These are phyloP conservation scores for Cadophora sp. DNA, from an alignment of 2,329 filamentous ascomycete genomes.

Conservation along the genomic window DNA sequence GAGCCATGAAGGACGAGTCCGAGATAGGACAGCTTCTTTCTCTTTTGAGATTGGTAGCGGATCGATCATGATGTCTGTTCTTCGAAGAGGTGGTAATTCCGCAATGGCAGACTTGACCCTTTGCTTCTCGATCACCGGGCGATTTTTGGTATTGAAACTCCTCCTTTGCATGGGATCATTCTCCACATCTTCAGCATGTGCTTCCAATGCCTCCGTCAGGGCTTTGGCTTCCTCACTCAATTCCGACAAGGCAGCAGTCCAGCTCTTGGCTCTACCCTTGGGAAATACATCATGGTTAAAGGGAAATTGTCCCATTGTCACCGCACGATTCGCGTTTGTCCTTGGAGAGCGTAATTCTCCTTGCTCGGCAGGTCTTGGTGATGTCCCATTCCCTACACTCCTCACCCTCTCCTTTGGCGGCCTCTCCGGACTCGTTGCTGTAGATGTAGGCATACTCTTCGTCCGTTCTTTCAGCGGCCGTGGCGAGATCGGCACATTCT, in stretches of 20 bases:
- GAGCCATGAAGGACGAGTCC: slow-evolving; percentile 83
- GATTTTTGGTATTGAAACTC: slow-evolving; percentile 47
- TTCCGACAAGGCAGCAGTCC: slow-evolving; percentile 73
- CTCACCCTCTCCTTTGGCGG: slow-evolving; percentile 41
- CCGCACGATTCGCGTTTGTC: slow-evolving; percentile 51
- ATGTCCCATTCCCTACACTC: slow-evolving; percentile 65
- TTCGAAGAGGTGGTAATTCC: slow-evolving; percentile 62
- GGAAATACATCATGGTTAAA: slow-evolving; percentile 56
- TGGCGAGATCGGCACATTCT: slow-evolving; percentile 86
- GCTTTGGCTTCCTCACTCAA: slow-evolving; percentile 76
- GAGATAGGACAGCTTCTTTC: slow-evolving; percentile 82
- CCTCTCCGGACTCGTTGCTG: slow-evolving; percentile 45
- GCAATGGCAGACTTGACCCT: slow-evolving; percentile 72
- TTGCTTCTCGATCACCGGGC: slow-evolving; percentile 51
- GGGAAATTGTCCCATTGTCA: slow-evolving; percentile 62
- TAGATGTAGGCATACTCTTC: slow-evolving; percentile 59
- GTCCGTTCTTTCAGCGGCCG: slow-evolving; percentile 63
- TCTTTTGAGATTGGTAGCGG: slow-evolving; percentile 84
- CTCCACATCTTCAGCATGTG: slow-evolving; percentile 73
- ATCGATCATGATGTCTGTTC: slow-evolving; percentile 81
- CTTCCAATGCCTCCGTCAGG: slow-evolving; percentile 81
- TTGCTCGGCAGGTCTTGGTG: slow-evolving; percentile 62
- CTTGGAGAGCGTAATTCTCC: slow-evolving; percentile 56
- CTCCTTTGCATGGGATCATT: slow-evolving; percentile 37
- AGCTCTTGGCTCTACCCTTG: slow-evolving; percentile 71